A percentile compares a stretch with the other conserved stretches of the same genome.
These are phyloP conservation scores for Chlorella sorokiniana DNA, from an alignment of 139 green algal genomes.

Conservation along the genomic window DNA sequence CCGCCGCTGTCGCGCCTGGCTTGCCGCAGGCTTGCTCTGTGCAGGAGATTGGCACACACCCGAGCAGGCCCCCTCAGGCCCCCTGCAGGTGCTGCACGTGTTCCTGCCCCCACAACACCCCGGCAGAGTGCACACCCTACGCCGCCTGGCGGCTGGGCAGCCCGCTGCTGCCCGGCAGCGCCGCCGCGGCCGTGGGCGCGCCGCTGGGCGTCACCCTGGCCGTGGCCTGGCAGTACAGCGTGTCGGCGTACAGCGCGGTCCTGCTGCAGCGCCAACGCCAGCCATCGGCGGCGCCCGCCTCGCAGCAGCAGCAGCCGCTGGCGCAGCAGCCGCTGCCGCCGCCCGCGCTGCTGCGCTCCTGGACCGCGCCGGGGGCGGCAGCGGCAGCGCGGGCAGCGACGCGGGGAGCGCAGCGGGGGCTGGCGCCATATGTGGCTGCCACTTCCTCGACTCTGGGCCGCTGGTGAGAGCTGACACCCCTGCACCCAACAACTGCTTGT, in stretches of 20 bases:
- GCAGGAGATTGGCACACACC: too few species aligned
- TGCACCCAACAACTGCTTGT: too few species aligned
- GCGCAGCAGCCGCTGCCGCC: constrained; percentile 9
- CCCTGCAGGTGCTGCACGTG: constrained; percentile 36
- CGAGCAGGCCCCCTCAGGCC: too few species aligned
- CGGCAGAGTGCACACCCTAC: constrained; percentile 21
- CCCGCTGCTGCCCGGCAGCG: neutral
- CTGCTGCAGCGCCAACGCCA: constrained; percentile 7
- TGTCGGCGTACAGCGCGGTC: constrained; percentile 7
- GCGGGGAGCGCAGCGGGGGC: neutral
- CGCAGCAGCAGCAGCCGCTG: neutral
- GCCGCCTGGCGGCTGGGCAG: constrained; percentile 31
- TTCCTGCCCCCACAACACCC: constrained; percentile 33
- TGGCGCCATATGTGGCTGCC: constrained; percentile 9
- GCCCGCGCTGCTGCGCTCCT: constrained; percentile 22
- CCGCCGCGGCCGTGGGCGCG: neutral
- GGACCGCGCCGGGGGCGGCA: neutral
- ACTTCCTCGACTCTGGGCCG: constrained; percentile 17
- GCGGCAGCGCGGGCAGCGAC: neutral
- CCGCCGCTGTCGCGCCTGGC: neutral
- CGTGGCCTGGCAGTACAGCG: constrained; percentile 17
- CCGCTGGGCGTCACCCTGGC: neutral
- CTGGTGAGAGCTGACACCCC: constrained; percentile 12
- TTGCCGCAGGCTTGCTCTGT: too few species aligned
- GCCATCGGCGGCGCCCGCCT: neutral